Evolutionary conservation across 768 basidiomycete species (phyloP).

Genomic region (Tylopilus cervinicoccineus): DNA sequence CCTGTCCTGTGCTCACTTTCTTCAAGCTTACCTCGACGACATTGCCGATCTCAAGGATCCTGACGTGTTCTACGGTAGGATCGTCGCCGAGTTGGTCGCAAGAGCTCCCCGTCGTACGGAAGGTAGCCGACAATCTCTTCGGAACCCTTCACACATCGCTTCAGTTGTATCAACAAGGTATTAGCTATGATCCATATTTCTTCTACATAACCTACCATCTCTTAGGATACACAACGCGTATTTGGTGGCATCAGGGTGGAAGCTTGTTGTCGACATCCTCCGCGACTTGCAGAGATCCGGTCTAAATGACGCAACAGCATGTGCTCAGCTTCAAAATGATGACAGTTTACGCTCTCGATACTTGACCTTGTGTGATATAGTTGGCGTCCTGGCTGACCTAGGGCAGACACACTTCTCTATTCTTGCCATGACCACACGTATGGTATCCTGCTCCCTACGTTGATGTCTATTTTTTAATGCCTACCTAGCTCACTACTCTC

Average conservation of each 20-base stretch:
- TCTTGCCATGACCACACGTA: constrained; percentile 69
- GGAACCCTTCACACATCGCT: constrained; percentile 51
- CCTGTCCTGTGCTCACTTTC: constrained; percentile 7
- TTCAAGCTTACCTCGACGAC: constrained; percentile 63
- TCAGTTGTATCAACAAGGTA: constrained; percentile 59
- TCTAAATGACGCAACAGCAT: constrained; percentile 49
- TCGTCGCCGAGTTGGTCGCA: constrained; percentile 54
- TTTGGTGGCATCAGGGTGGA: constrained; percentile 83
- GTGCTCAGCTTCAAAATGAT: constrained; percentile 50
- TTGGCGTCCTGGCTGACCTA: constrained; percentile 54
- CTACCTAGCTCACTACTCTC: constrained; percentile 61
- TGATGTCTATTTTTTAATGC: constrained; percentile 2
- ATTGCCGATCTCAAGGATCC: constrained; percentile 65
- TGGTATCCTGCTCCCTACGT: constrained; percentile 20
- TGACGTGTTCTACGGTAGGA: constrained; percentile 54
- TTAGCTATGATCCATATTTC: constrained; percentile 6
- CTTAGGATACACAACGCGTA: constrained; percentile 77
- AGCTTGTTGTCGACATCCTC: constrained; percentile 57
- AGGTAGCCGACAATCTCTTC: constrained; percentile 27
- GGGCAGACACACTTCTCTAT: constrained; percentile 64
- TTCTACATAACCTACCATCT: constrained; percentile 3
- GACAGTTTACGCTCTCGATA: constrained; percentile 51
- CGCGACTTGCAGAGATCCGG: constrained; percentile 52
- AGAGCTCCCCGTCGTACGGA: constrained; percentile 36
- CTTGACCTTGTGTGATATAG: constrained; percentile 61